Evolutionary conservation across 2,329 filamentous ascomycete species (phyloP).

Genomic region (Aspergillus proliferans): DNA sequence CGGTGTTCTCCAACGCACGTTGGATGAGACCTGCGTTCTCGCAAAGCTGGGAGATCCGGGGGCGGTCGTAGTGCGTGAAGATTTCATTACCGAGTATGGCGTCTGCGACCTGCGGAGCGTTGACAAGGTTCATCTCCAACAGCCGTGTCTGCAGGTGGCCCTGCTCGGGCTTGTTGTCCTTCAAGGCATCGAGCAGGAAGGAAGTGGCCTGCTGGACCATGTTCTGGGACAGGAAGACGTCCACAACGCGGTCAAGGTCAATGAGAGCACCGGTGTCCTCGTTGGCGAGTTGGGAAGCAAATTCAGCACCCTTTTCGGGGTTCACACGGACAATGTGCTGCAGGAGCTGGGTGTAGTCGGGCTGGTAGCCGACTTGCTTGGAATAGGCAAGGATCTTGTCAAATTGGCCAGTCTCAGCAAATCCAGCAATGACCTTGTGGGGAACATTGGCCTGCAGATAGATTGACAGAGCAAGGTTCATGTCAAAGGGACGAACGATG

Average conservation of each 20-base stretch:
- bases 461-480: conserved; percentile 78
- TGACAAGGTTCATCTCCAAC: conserved; percentile 95
- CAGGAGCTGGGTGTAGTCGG: conserved; percentile 88
- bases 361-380: conserved; percentile 75
- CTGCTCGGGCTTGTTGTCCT: conserved; percentile 91
- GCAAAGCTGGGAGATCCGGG: conserved; percentile 80
- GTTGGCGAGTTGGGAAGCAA: conserved; percentile 86
- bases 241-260: conserved; percentile 88
- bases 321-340: conserved; percentile 89
- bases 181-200: conserved; percentile 92
- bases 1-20: conserved; percentile 88
- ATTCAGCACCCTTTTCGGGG: conserved; percentile 89
- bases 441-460: conserved; percentile 87
- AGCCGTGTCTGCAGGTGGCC: conserved; percentile 88
- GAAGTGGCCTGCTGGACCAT: conserved; percentile 97
- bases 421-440: conserved; percentile 89
- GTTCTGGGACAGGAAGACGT: conserved; percentile 96
- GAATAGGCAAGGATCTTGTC: conserved; percentile 94
- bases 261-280: conserved; percentile 80
- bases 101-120: conserved; percentile 94
- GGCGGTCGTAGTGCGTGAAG: conserved; percentile 94
- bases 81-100: conserved; percentile 97
- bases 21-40: conserved; percentile 85
- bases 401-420: conserved; percentile 93
- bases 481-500: conserved; percentile 81